Conservation (phyloP, 805 yeast species). For the Metschnikowia noctiluminum region DNA sequence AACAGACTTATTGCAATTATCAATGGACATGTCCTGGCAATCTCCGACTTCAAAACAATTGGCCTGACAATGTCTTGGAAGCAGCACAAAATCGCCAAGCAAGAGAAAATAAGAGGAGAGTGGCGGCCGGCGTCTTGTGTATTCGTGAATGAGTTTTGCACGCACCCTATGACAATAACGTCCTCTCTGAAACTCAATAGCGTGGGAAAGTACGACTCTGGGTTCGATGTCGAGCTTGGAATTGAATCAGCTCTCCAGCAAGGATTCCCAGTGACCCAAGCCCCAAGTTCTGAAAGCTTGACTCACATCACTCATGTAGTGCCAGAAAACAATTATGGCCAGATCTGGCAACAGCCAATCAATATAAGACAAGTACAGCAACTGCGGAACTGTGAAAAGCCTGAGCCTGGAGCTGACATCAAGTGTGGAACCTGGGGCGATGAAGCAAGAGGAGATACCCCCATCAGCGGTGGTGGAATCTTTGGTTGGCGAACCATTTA, state of each 20-base stretch:
- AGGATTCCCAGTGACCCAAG: neutral
- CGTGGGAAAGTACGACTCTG: neutral
- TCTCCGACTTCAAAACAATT: neutral
- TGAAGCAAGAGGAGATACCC: neutral
- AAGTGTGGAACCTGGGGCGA: slow-evolving; percentile 6
- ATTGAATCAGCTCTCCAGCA: neutral
- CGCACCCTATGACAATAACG: neutral
- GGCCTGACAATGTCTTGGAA: neutral
- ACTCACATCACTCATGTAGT: neutral
- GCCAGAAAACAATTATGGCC: slow-evolving; percentile 1
- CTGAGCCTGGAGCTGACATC: neutral
- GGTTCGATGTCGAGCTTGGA: neutral
- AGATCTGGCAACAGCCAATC: slow-evolving; percentile 2
- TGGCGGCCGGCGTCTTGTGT: slow-evolving; percentile 5
- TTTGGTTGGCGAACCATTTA: slow-evolving; percentile 2
- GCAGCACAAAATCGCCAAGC: neutral
- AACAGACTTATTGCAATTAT: neutral
- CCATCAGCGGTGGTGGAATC: neutral
- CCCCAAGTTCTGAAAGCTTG: neutral
- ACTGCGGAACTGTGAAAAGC: neutral
- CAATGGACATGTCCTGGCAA: neutral
- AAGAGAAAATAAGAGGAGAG: neutral
- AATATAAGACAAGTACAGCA: slow-evolving; percentile 4
- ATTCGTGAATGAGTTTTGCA: neutral
- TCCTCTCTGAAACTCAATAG: neutral